phyloP scores from a whole-genome alignment of 2,329 filamentous ascomycete species.

The Arthrobotrys iridis region DNA sequence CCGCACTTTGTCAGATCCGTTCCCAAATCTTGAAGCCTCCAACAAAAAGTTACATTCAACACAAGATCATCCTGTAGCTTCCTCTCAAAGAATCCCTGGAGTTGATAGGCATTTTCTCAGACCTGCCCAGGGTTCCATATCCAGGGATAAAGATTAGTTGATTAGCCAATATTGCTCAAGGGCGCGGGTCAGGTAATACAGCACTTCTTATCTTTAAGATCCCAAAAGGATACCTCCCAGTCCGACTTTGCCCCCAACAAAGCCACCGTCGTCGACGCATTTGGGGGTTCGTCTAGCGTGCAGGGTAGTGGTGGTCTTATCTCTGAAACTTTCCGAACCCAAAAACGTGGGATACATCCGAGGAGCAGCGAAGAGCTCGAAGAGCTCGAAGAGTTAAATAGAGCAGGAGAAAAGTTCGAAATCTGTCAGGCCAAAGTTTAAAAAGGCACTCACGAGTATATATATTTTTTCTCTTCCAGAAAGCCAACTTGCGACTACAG shows the following conservation, averaged over 20 bases:
- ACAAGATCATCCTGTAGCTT: not conserved
- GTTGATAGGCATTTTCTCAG: slow-evolving; percentile 19
- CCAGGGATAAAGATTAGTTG: slow-evolving; percentile 42
- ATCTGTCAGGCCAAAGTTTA: slow-evolving; percentile 5
- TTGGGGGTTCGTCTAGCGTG: slow-evolving; percentile 9
- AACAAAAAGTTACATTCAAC: slow-evolving; percentile 8
- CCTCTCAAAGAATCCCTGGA: not conserved
- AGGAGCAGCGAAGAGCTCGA: slow-evolving; percentile 3
- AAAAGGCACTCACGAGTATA: slow-evolving; percentile 31
- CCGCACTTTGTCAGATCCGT: not conserved
- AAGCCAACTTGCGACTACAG: not conserved
- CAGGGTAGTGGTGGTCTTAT: slow-evolving; percentile 41
- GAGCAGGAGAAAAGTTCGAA: slow-evolving; percentile 45
- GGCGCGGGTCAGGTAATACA: slow-evolving; percentile 6
- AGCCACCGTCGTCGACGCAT: slow-evolving; percentile 23
- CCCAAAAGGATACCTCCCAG: not conserved
- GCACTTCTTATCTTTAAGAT: slow-evolving; percentile 18
- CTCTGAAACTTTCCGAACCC: slow-evolving; percentile 51
- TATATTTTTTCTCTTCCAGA: not conserved
- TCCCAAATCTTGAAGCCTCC: not conserved
- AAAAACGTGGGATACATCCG: slow-evolving; percentile 47
- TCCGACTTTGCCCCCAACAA: slow-evolving; percentile 39
- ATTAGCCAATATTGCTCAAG: slow-evolving; percentile 22
- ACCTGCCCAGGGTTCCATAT: not conserved
- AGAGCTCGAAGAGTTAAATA: slow-evolving; percentile 49